phyloP scores from a whole-genome alignment of 1,139 yeast genomes.

The Diutina pseudorugosa region DNA sequence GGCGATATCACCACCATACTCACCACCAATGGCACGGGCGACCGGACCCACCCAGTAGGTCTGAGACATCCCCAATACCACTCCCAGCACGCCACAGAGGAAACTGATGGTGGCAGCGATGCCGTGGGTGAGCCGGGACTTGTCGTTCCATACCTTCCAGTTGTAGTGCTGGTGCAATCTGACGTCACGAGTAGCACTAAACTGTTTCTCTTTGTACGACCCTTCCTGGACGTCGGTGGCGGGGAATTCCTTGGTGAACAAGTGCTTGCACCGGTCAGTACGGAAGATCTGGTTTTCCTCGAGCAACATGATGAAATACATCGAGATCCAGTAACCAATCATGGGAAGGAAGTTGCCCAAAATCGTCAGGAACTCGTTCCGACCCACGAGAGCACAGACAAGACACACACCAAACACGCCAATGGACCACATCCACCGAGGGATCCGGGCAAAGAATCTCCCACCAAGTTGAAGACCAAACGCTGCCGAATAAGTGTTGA shows the following conservation, averaged over 20 bases:
- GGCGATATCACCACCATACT: conserved; percentile 65
- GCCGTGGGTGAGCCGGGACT: conserved; percentile 43
- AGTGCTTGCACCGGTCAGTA: conserved; percentile 31
- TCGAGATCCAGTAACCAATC: conserved; percentile 91
- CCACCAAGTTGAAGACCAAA: conserved; percentile 69
- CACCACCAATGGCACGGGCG: conserved; percentile 41
- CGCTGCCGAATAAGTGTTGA: conserved; percentile 78
- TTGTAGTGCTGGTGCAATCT: conserved; percentile 28
- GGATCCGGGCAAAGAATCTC: conserved; percentile 45
- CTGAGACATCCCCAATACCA: conserved; percentile 75
- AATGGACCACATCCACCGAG: conserved; percentile 73
- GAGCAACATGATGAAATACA: conserved; percentile 58
- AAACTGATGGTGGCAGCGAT: conserved; percentile 53
- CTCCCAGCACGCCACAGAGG: conserved; percentile 57
- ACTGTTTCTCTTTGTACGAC: background rate
- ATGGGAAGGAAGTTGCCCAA: conserved; percentile 84
- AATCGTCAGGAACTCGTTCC: conserved; percentile 61
- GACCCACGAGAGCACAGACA: conserved; percentile 65
- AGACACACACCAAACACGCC: conserved; percentile 53
- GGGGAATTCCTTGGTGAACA: conserved; percentile 42
- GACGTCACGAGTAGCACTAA: conserved; percentile 5
- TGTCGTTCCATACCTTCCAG: conserved; percentile 58
- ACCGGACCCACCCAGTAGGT: conserved; percentile 67
- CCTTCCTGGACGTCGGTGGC: conserved; percentile 11
- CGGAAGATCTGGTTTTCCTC: conserved; percentile 74